A percentile compares a stretch with the other conserved stretches of the same genome.
phyloP scores from a whole-genome alignment of 2,329 filamentous ascomycete genomes.

The Colletotrichum sp. region DNA sequence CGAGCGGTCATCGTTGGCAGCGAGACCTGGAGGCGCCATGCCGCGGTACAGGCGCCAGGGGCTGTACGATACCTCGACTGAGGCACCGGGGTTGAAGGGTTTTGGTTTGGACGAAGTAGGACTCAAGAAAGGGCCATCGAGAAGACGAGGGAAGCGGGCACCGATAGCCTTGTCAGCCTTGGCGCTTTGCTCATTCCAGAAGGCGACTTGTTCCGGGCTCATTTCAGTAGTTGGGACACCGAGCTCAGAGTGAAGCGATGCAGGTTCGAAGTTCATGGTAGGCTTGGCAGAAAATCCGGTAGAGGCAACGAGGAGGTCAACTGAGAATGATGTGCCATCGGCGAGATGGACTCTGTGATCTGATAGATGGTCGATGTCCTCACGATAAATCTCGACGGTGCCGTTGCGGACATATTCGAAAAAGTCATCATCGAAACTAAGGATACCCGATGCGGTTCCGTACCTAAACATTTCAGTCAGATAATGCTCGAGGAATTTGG shows the following conservation, averaged over 20 bases:
- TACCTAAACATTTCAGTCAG: slow-evolving; percentile 43
- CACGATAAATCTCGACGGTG: slow-evolving; percentile 59
- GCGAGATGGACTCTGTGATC: slow-evolving; percentile 51
- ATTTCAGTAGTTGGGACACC: slow-evolving; percentile 24
- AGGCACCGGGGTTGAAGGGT: slow-evolving; percentile 21
- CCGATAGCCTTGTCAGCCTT: slow-evolving; percentile 23
- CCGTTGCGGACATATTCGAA: slow-evolving; percentile 60
- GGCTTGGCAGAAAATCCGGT: slow-evolving; percentile 29
- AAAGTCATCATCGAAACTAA: slow-evolving; percentile 64
- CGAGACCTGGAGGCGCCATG: slow-evolving; percentile 27
- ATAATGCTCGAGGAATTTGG: rapidly evolving
- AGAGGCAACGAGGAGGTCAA: slow-evolving; percentile 49
- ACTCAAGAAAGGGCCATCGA: slow-evolving; percentile 12
- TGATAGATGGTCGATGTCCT: slow-evolving; percentile 56
- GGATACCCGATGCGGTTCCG: slow-evolving; percentile 60
- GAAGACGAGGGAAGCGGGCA: slow-evolving; percentile 18
- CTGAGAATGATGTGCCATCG: slow-evolving; percentile 45
- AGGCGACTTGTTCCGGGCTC: neutral
- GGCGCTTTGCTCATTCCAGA: slow-evolving; percentile 22
- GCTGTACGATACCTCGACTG: slow-evolving; percentile 18
- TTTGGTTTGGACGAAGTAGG: slow-evolving; percentile 11
- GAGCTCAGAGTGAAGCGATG: slow-evolving; percentile 20
- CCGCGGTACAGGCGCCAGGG: slow-evolving; percentile 32
- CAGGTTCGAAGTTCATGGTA: slow-evolving; percentile 23
- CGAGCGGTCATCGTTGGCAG: slow-evolving; percentile 42